Base-by-base conservation (phyloP, 441 rosid species). In the Corymbia calophylla region DNA sequence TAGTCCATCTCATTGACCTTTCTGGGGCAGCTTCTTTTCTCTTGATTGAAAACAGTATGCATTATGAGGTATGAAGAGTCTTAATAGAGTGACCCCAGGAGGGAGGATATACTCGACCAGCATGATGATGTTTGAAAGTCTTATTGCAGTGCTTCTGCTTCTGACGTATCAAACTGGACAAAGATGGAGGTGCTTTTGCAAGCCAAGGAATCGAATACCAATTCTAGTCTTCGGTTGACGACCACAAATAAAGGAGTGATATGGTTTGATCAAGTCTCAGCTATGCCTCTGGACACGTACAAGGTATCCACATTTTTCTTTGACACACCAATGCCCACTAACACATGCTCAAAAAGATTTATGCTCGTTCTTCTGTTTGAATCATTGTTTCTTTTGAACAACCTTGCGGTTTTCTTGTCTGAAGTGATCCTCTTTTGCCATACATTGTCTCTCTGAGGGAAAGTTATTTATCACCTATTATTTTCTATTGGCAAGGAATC, bases 181-280 rank as follows among this genome's bases (percentile, higher is more conserved):
- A 95, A 94, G 89, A 94, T 90, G 91, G 99, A 97, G 93, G 91
- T 92, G 91, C 35, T 91, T 62, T 89, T 97, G 95, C 91, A 92
- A 91, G 98, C 99, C 86, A 90, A 93, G 87, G 96, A 87, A 80
- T 91, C 99, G 87, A 92, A 94, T 93, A 93, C 86, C 90, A 93
- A 93, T 88, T 93, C 98, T 89, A 95, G 95, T 91, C 96, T 97
- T 91, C 95, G 96, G 86, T 81, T 97, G 90, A 95, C 96, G 87
- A 93, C 99, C 88, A 86, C 94, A 53, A 89, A 73, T 86, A 91
- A 91, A 92, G 98, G 99, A 48, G 91, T 92, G 27, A 91, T 97
- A 91, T 95, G 98, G 99, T 92, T 97, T 89, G 99, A 97, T 91
- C 99, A 95, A 94, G 99, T 96, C 80, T 97, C 98, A 18, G 97